These are phyloP conservation scores for Saccharomycopsis synnaedendra DNA, from an alignment of 805 yeast genomes.

Conservation along the genomic window DNA sequence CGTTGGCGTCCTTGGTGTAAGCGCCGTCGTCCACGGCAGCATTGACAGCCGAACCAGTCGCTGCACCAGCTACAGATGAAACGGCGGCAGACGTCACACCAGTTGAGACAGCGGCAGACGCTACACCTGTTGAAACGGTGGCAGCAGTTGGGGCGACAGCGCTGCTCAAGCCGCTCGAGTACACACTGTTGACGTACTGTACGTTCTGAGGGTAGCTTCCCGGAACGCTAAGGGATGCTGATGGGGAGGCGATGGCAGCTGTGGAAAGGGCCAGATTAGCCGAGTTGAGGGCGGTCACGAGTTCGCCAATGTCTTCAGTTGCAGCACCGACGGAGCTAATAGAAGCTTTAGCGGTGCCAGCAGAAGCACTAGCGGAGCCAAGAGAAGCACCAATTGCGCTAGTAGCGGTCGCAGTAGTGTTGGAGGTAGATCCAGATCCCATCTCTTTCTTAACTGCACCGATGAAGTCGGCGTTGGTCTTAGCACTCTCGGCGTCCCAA, in stretches of 20 bases:
- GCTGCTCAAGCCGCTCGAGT: no score
- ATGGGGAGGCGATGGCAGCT: no score
- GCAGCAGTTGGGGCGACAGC: no score
- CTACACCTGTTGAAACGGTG: no score
- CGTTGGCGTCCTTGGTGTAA: no score
- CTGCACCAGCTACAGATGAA: neutral
- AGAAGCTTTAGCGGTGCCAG: neutral
- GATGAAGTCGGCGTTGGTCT: neutral
- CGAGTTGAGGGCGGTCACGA: no score
- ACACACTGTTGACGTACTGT: no score
- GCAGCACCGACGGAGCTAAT: neutral
- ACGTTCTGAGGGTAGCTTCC: no score
- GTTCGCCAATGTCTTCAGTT: neutral
- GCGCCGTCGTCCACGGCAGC: no score
- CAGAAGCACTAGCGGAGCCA: neutral
- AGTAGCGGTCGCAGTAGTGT: neutral
- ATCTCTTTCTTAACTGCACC: constrained; percentile 20
- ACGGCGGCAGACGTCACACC: neutral
- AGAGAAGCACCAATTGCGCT: neutral
- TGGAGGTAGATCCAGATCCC: constrained; percentile 1
- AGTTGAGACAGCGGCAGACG: no score
- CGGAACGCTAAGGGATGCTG: no score
- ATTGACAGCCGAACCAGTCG: neutral
- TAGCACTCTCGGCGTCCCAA: constrained; percentile 13
- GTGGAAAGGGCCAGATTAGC: neutral